Conservation (phyloP, 2,329 filamentous ascomycete genomes). For the Aspergillus pseudoglaucus region DNA sequence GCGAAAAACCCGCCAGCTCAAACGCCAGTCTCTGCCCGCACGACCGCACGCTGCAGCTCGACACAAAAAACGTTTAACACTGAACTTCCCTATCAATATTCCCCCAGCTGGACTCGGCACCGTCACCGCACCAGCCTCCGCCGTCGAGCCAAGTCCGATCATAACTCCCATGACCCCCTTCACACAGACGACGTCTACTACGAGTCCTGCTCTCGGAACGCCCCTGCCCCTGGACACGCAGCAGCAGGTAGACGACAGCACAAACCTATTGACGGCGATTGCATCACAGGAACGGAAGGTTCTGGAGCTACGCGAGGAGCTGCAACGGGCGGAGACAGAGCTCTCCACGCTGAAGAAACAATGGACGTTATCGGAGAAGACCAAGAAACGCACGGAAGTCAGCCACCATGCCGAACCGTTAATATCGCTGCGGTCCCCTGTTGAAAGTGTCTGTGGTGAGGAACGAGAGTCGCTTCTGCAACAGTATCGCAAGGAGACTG, state of each 20-base stretch:
- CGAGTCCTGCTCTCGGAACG: slow-evolving; percentile 23
- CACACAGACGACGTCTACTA: slow-evolving; percentile 26
- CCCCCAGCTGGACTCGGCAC: slow-evolving; percentile 20
- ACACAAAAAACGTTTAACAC: slow-evolving; percentile 40
- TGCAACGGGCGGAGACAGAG: slow-evolving; percentile 73
- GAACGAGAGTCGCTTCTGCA: slow-evolving; percentile 22
- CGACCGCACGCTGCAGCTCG: slow-evolving; percentile 31
- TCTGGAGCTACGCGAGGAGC: slow-evolving; percentile 82
- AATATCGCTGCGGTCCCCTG: slow-evolving; percentile 46
- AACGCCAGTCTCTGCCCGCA: slow-evolving; percentile 28
- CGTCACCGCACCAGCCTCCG: slow-evolving; percentile 23
- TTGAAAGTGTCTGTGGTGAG: slow-evolving; percentile 9
- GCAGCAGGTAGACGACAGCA: slow-evolving; percentile 43
- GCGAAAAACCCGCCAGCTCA: slow-evolving; percentile 16
- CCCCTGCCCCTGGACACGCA: slow-evolving; percentile 22
- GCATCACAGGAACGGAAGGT: slow-evolving; percentile 88
- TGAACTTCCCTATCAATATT: slow-evolving; percentile 43
- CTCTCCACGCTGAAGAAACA: slow-evolving; percentile 72
- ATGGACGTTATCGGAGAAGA: slow-evolving; percentile 71
- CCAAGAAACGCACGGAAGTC: slow-evolving; percentile 65
- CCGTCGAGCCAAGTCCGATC: slow-evolving; percentile 20
- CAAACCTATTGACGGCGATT: slow-evolving; percentile 76
- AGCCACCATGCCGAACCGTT: slow-evolving; percentile 54
- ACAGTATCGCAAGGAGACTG: slow-evolving; percentile 16
- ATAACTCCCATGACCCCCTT: slow-evolving; percentile 27